Evolutionary conservation across 148 eudicot species (phyloP).

Genomic region (Rheum nobile): DNA sequence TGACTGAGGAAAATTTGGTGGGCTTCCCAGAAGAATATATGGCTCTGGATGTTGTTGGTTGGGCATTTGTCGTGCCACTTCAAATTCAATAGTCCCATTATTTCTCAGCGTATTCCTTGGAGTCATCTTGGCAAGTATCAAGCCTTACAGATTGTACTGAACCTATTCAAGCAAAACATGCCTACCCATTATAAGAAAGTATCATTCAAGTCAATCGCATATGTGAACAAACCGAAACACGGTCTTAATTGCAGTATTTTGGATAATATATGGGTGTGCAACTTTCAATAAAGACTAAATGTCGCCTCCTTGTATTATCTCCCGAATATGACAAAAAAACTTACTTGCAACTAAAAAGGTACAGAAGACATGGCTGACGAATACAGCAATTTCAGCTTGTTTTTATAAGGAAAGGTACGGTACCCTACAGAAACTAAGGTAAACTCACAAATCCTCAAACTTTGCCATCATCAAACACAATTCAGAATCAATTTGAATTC

Average conservation of each 20-base stretch:
- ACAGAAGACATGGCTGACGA: background rate
- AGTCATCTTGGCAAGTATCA: slow-evolving; percentile 33
- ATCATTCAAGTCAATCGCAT: background rate
- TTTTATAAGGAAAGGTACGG: background rate
- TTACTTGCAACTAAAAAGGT: background rate
- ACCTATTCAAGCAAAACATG: background rate
- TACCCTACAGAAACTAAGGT: background rate
- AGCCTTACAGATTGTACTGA: background rate
- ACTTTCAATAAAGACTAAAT: background rate
- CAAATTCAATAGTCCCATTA: slow-evolving; percentile 38
- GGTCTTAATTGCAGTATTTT: background rate
- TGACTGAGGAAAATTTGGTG: slow-evolving; percentile 40
- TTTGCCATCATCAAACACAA: background rate
- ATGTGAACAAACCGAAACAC: background rate
- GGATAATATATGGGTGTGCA: background rate
- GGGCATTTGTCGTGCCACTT: slow-evolving; percentile 44
- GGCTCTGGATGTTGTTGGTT: slow-evolving; percentile 52
- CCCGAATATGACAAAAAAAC: background rate
- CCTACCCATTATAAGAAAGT: background rate
- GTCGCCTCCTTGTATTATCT: background rate
- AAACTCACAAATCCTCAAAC: background rate
- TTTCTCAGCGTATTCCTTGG: slow-evolving; percentile 51
- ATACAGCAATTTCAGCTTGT: background rate
- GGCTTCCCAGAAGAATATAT: slow-evolving; percentile 31
- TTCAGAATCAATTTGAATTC: background rate